Conservation (phyloP, 805 yeast species). For the Candida sphagnicola region DNA sequence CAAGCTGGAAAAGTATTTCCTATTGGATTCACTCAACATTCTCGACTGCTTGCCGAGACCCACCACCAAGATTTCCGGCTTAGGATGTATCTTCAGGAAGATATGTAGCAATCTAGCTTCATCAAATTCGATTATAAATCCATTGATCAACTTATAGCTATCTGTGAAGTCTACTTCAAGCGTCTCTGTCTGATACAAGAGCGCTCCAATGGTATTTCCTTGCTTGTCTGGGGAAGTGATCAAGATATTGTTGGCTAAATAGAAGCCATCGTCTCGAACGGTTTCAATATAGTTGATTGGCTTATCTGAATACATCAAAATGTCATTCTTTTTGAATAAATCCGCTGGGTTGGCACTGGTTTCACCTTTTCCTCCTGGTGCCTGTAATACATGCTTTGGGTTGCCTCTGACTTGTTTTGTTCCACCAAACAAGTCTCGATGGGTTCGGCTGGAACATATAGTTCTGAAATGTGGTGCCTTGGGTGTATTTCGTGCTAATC, state of each 20-base stretch:
- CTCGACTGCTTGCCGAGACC: conserved; percentile 69
- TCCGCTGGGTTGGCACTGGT: conserved; percentile 41
- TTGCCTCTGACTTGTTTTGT: conserved; percentile 1
- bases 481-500: not conserved
- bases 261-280: conserved; percentile 51
- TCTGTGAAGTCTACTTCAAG: conserved; percentile 52
- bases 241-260: conserved; percentile 51
- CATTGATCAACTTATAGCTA: conserved; percentile 44
- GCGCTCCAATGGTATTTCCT: conserved; percentile 41
- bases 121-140: conserved; percentile 53
- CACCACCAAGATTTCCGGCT: conserved; percentile 69
- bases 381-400: conserved; percentile 11
- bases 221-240: conserved; percentile 39
- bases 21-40: conserved; percentile 55
- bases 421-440: conserved; percentile 6
- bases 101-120: conserved; percentile 39
- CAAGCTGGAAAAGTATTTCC: conserved; percentile 43
- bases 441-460: not conserved
- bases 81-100: conserved; percentile 59
- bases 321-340: conserved; percentile 40
- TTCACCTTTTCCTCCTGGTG: conserved; percentile 37
- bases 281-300: conserved; percentile 42
- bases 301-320: conserved; percentile 37
- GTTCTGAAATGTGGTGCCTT: not conserved
- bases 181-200: conserved; percentile 55